Base-by-base conservation (phyloP, 1,284 basidiomycete genomes). In the Trichosporon coremiiforme region DNA sequence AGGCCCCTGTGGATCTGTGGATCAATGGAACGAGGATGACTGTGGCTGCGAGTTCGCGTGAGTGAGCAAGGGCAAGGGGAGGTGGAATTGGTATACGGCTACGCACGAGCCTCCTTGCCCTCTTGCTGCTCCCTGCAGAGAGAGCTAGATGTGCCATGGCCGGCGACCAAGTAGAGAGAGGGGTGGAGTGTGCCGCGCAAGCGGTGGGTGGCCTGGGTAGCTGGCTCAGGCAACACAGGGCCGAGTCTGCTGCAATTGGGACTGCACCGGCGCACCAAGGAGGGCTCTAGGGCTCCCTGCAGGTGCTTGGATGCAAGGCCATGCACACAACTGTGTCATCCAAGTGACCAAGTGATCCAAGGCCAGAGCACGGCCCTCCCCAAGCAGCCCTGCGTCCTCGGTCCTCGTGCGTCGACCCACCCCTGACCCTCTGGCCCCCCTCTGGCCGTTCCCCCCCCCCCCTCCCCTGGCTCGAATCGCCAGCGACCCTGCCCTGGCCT, bases 301-400 rank as follows among this genome's bases (percentile, higher is more conserved):
- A 47, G 17, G 45, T 25, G 25, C 25, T 17, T 20, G 4, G 50
- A 17, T 25, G 50, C 50, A 25, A n/a, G 20, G 50, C 50, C 10
- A 20, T 22, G 50, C 20, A 53, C 50, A 53, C 50, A 25, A 25
- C 50, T 22, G 8, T 53, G 50, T 53, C 50, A 53, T 53, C 20
- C 50, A 25, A 17, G 45, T 20, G 20, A 47, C 17, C 45, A 47
- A 7, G 50, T 9, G 17, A 22, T 25, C 20, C 50, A 53, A 10
- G 50, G 50, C 50, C 50, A 53, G 50, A 53, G 50, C 50, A 53
- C 50, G 50, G 50, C 50, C 50, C 50, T 53, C 50, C 25, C 25
- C 41, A n/a, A 17, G 17, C 41, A 5, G 41, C 41, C 41, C 41
- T 53, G 50, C 22, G 10, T 53, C 20, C 50, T 53, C 50, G 20